Percentiles rank a stretch among this genome's conserved stretches.
Conservation (phyloP, 495 filamentous ascomycete genomes). For the Pyrenopolyporus hunteri region DNA sequence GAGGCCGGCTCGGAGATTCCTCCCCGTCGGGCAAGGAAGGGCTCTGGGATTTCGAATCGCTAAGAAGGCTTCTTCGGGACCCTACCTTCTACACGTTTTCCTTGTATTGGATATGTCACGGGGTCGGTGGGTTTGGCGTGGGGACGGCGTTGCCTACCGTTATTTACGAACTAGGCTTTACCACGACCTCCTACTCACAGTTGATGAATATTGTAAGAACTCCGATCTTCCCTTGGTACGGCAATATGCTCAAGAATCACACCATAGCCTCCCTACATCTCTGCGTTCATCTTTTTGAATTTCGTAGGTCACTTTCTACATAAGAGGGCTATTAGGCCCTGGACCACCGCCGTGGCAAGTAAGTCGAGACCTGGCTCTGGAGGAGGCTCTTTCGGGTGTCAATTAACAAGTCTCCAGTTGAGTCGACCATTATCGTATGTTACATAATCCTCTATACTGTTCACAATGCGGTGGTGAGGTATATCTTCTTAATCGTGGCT, state of each 20-base stretch:
- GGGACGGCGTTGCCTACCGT: conserved; percentile 51
- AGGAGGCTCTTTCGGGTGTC: not conserved
- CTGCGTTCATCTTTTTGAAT: conserved; percentile 49
- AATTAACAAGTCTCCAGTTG: conserved; percentile 39
- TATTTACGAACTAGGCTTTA: conserved; percentile 53
- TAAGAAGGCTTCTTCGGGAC: conserved; percentile 41
- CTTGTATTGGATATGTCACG: conserved; percentile 49
- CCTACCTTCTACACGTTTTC: conserved; percentile 50
- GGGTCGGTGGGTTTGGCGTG: conserved; percentile 53
- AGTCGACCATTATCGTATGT: conserved; percentile 50
- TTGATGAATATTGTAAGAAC: conserved; percentile 53
- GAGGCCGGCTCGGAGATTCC: conserved; percentile 22
- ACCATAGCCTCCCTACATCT: conserved; percentile 49
- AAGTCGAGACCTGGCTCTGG: conserved; percentile 3
- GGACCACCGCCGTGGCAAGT: conserved; percentile 52
- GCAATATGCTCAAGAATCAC: not conserved
- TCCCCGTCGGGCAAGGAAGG: conserved; percentile 31
- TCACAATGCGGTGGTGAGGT: conserved; percentile 47
- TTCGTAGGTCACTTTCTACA: conserved; percentile 46
- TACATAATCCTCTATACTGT: conserved; percentile 55
- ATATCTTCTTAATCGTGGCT: conserved; percentile 49
- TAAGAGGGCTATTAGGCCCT: conserved; percentile 45
- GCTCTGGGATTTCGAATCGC: conserved; percentile 39
- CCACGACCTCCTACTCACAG: conserved; percentile 47
- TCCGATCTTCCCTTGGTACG: not conserved